Evolutionary conservation across 495 filamentous ascomycete genomes (phyloP).

Genomic region (Friedmanniomyces simplex): DNA sequence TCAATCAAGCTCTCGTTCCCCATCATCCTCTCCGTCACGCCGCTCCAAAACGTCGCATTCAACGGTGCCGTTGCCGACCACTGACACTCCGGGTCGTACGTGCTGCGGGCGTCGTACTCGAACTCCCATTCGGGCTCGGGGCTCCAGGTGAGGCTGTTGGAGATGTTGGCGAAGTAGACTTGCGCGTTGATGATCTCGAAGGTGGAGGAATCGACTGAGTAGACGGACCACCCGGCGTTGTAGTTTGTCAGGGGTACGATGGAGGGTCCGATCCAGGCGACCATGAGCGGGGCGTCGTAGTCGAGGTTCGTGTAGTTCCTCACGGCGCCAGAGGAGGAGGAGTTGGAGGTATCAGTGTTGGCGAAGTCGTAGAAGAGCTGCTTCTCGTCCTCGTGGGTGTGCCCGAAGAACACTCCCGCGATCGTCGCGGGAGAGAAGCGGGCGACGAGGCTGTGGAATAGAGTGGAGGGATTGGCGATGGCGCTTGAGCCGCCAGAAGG

Average conservation of each 20-base stretch:
- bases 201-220: slow-evolving; percentile 44
- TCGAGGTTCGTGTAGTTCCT: slow-evolving; percentile 25
- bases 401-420: slow-evolving; percentile 46
- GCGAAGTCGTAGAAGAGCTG: slow-evolving; percentile 38
- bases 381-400: slow-evolving; percentile 46
- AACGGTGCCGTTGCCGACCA: slow-evolving; percentile 41
- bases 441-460: slow-evolving; percentile 48
- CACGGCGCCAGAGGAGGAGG: slow-evolving; percentile 31
- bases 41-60: slow-evolving; percentile 48
- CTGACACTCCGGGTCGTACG: slow-evolving; percentile 35
- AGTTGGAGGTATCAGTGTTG: slow-evolving; percentile 27
- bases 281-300: slow-evolving; percentile 29
- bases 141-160: slow-evolving; percentile 24
- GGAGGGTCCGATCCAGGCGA: slow-evolving; percentile 43
- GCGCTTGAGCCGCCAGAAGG: slow-evolving; percentile 40
- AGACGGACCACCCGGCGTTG: slow-evolving; percentile 47
- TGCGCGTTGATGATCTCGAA: slow-evolving; percentile 45
- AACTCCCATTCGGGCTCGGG: slow-evolving; percentile 37
- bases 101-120: slow-evolving; percentile 45
- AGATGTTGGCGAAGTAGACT: slow-evolving; percentile 44
- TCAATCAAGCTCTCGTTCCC: slow-evolving; percentile 24
- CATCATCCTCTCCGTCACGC: slow-evolving; percentile 50
- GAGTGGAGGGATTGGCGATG: slow-evolving; percentile 40
- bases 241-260: slow-evolving; percentile 44
- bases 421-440: slow-evolving; percentile 48